Base-by-base conservation (phyloP, 2,329 filamentous ascomycete genomes). In the Emergomyces pasteurianus region DNA sequence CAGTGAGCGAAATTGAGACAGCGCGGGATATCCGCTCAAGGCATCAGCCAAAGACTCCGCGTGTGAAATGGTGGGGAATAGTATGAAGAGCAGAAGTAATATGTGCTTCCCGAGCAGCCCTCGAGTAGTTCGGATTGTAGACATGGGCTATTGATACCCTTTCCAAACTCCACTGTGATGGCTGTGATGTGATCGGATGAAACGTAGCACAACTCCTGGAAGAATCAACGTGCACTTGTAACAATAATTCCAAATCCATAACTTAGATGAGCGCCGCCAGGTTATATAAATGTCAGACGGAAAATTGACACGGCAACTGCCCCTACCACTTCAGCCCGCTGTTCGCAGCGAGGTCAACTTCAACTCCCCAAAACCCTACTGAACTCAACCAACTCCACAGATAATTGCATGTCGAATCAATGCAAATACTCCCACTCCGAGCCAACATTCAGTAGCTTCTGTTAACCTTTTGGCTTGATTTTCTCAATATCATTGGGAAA, bases 121-220 rank as follows among this genome's bases (percentile, higher is more conserved):
- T 56, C 54, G 34, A 56, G 42, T 16, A 43, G 69, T 52, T 34
- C n/a, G 8, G 12, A 26, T 42, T 31, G n/a, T 14, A 43, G 43
- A 42, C 58, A 60, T 40, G 46, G 43, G 6, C 50, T 40, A 21
- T 10, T 53, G 7, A 34, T 53, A n/a, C n/a, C 28, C 28, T 9
- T 16, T 34, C 7, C 28, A 53, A 34, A 28, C 16, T 34, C 31
- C 31, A 18, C 16, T 3, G 28, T 36, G 34, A 16, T 28, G 7
- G 18, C 47, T 31, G 14, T n/a, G 16, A 9, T 50, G n/a, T 31
- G 23, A 12, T 28, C 47, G 2, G 47, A 18, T 18, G 31, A 53
- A 21, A 53, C 8, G 28, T 36, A 53, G 21, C 18, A n/a, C 46
- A 49, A 16, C 23, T 49, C 26, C 23, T 4, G 21, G 1, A 49